Percentiles rank a stretch among this genome's conserved stretches.
Evolutionary conservation across 2,329 filamentous ascomycete species (phyloP).

Genomic region (Monilinia laxa): DNA sequence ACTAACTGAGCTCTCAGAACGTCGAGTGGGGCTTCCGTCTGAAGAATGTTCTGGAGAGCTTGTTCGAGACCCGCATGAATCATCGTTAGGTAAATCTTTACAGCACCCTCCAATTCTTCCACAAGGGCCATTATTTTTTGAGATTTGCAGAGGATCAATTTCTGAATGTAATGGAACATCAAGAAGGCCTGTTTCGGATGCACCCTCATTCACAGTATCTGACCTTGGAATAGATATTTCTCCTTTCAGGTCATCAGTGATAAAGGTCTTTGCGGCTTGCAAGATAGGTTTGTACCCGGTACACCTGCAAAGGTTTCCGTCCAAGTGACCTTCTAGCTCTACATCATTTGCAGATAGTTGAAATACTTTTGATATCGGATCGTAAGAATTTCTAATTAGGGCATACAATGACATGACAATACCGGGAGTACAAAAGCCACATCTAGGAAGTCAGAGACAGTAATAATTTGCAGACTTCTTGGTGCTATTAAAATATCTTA

Average conservation of each 20-base stretch:
- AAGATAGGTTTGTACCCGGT: slow-evolving; percentile 94
- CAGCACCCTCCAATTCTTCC: slow-evolving; percentile 59
- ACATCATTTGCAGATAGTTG: slow-evolving; percentile 67
- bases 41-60: slow-evolving; percentile 26
- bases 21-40: slow-evolving; percentile 25
- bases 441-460: slow-evolving; percentile 25
- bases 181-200: slow-evolving; percentile 24
- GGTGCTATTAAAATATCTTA: slow-evolving; percentile 46
- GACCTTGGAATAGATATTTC: slow-evolving; percentile 59
- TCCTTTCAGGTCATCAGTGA: slow-evolving; percentile 42
- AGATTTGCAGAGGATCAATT: slow-evolving; percentile 18
- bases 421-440: slow-evolving; percentile 82
- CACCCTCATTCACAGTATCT: slow-evolving; percentile 54
- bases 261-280: slow-evolving; percentile 90
- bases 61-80: slow-evolving; percentile 23
- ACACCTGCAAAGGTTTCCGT: slow-evolving; percentile 91
- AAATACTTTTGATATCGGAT: slow-evolving; percentile 48
- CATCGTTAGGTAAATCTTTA: slow-evolving; percentile 57
- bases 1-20: slow-evolving; percentile 77
- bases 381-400: slow-evolving; percentile 76
- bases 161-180: slow-evolving; percentile 33
- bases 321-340: slow-evolving; percentile 76
- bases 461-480: no score
- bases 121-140: slow-evolving; percentile 30
- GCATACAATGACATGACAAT: slow-evolving; percentile 98